Base-by-base conservation (phyloP, 352 stramenopile species). In the Globisporangium nunn region DNA sequence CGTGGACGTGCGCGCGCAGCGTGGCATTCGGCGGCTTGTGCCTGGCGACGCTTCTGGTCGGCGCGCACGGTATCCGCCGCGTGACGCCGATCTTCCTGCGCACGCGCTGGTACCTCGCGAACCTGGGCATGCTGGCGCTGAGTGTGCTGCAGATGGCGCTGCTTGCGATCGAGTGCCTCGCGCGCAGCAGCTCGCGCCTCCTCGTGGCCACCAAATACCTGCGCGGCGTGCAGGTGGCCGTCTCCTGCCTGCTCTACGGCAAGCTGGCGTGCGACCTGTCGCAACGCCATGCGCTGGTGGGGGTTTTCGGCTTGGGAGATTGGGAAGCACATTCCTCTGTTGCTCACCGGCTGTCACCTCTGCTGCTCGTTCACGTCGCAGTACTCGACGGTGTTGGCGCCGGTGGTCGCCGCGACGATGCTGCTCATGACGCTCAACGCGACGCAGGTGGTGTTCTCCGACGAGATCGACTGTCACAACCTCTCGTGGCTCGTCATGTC, bases 161-260 rank as follows among this genome's bases (percentile, higher is more conserved):
- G 53, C 58, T 90, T 35, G 75, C 73, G 50, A 73, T 76, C 58
- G 75, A 87, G 64, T 90, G 77, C 66, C 68, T 88, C 41, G 44
- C 83, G 31, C 51, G 70, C 44, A 85, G 83, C 62, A 81, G 64
- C 64, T 50, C 75, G 48, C 78, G 81, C 52, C 63, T 87, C 33
- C 74, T 90, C 45, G 74, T 90, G 46, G 61, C 80, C 28, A 63
- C 70, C 67, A 90, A 90, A 68, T 90, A 87, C 68, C 85, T 78
- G 45, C 80, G 75, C 30, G 79, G 73, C 28, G 47, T 90, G 37
- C 80, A 90, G 54, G 69, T 90, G 52, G 74, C 75, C 10, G 74
- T 84, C 11, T 86, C 80, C 35, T 90, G 80, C 43, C 62, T 87
- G 58, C 56, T 90, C 6, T 90, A 88, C 52, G 80, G 80, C 12